These are phyloP conservation scores for Ocimum tenuiflorum DNA, from an alignment of 257 asterid species.

Conservation along the genomic window DNA sequence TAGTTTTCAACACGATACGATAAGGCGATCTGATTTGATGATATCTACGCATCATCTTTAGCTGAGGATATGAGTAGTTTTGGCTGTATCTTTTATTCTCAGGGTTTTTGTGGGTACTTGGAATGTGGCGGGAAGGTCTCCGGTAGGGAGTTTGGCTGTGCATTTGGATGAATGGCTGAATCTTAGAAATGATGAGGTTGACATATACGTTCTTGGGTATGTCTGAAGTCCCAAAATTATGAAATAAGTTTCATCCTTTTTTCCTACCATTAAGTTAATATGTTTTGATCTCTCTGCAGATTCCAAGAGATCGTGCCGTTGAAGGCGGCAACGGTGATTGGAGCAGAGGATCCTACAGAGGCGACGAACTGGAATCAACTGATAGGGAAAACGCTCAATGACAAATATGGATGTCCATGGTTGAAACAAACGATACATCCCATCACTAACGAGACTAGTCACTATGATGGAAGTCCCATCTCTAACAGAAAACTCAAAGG, in stretches of 20 bases:
- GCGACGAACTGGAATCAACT: constrained; percentile 81
- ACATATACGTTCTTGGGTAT: constrained; percentile 86
- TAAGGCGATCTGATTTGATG: not conserved
- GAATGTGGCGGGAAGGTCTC: constrained; percentile 95
- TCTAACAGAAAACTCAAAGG: constrained; percentile 5
- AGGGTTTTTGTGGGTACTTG: constrained; percentile 91
- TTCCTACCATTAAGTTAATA: not conserved
- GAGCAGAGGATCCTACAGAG: constrained; percentile 77
- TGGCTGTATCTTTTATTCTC: not conserved
- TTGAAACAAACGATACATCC: constrained; percentile 61
- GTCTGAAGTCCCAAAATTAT: constrained; percentile 1
- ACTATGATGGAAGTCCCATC: constrained; percentile 12
- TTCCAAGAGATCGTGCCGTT: constrained; percentile 91
- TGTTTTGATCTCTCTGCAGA: constrained; percentile 30
- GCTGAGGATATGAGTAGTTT: not conserved
- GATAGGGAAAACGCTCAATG: constrained; percentile 60
- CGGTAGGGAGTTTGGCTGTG: constrained; percentile 68
- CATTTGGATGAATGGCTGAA: constrained; percentile 88
- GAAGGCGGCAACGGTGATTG: constrained; percentile 61
- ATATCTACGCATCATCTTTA: not conserved
- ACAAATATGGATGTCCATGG: constrained; percentile 70
- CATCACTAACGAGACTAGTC: constrained; percentile 40
- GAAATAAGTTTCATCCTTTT: not conserved
- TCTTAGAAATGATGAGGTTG: constrained; percentile 72
- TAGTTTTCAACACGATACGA: constrained; percentile 7